These are phyloP conservation scores for Penicillium tannophilum DNA, from an alignment of 495 filamentous ascomycete species.

Conservation along the genomic window DNA sequence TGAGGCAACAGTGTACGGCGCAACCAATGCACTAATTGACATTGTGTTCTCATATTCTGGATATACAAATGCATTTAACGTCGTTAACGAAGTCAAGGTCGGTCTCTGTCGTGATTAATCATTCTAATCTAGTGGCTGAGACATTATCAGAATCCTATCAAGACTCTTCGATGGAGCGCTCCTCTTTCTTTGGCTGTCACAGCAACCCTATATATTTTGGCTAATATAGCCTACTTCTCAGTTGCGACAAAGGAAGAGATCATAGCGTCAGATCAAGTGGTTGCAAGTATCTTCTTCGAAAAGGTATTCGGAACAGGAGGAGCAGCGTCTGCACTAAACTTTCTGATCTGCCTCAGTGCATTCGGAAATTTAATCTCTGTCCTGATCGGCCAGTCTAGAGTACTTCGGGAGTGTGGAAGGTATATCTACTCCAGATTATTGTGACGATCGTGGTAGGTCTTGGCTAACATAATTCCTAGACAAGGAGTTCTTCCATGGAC, in stretches of 20 bases:
- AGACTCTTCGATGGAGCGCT: constrained; percentile 55
- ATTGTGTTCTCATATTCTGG: constrained; percentile 66
- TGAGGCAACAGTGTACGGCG: constrained; percentile 52
- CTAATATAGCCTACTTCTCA: constrained; percentile 64
- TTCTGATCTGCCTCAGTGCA: constrained; percentile 63
- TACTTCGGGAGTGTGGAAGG: constrained; percentile 63
- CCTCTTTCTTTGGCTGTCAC: constrained; percentile 52
- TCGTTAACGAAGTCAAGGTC: constrained; percentile 67
- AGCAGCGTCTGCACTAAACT: constrained; percentile 56
- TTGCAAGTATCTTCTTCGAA: constrained; percentile 61
- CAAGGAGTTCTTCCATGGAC: constrained; percentile 68
- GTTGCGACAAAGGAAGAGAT: constrained; percentile 58
- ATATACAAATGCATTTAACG: constrained; percentile 63
- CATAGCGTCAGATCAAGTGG: constrained; percentile 51
- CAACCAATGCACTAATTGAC: constrained; percentile 61
- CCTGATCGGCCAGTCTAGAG: constrained; percentile 56
- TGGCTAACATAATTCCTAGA: constrained; percentile 28
- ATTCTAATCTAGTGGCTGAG: background rate
- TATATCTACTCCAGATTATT: constrained; percentile 4
- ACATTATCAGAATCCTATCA: constrained; percentile 53
- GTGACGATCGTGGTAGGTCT: background rate
- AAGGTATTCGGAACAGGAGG: constrained; percentile 57
- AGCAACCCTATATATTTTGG: constrained; percentile 58
- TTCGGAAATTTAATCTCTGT: constrained; percentile 67
- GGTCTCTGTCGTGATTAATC: background rate